A percentile compares a stretch with the other conserved stretches of the same genome.
phyloP scores from a whole-genome alignment of 257 asterid genomes.

The Linderniella brevidens region DNA sequence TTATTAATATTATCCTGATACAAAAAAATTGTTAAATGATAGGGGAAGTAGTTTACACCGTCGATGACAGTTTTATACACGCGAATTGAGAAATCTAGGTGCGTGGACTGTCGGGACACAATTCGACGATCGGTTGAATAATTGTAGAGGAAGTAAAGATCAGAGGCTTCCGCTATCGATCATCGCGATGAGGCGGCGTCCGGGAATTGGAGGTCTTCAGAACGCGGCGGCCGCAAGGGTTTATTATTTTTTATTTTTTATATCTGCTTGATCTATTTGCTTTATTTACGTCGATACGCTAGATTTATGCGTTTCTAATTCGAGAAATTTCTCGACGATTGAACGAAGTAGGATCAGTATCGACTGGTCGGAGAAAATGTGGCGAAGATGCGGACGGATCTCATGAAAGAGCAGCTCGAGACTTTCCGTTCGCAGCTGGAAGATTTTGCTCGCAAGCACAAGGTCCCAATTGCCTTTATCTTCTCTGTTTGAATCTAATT shows the following conservation, averaged over 20 bases:
- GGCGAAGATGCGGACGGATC: conserved; percentile 86
- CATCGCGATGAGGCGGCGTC: conserved; percentile 66
- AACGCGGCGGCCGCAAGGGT: conserved; percentile 98
- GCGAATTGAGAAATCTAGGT: too few relatives aligned
- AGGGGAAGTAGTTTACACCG: too few relatives aligned
- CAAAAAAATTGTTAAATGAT: too few relatives aligned
- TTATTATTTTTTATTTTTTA: conserved; percentile 4
- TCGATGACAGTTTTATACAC: too few relatives aligned
- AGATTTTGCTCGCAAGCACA: conserved; percentile 90
- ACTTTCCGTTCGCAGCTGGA: conserved; percentile 94
- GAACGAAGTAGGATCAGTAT: conserved; percentile 49
- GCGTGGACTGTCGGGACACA: too few relatives aligned
- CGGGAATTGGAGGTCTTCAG: conserved; percentile 92
- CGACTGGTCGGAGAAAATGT: conserved; percentile 88
- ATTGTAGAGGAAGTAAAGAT: too few relatives aligned
- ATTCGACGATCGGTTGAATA: too few relatives aligned
- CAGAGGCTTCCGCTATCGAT: too few relatives aligned
- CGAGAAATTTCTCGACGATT: too few relatives aligned
- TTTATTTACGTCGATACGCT: conserved; percentile 2
- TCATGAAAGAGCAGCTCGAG: conserved; percentile 85
- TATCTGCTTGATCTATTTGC: not conserved
- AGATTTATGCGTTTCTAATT: not conserved
- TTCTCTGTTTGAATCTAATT: not conserved
- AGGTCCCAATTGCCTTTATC: conserved; percentile 20
- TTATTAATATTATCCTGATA: too few relatives aligned